Evolutionary conservation across 2,329 filamentous ascomycete genomes (phyloP), one percentile per base, ranked within the genome.

Genomic region (Phialophora macrospora): DNA sequence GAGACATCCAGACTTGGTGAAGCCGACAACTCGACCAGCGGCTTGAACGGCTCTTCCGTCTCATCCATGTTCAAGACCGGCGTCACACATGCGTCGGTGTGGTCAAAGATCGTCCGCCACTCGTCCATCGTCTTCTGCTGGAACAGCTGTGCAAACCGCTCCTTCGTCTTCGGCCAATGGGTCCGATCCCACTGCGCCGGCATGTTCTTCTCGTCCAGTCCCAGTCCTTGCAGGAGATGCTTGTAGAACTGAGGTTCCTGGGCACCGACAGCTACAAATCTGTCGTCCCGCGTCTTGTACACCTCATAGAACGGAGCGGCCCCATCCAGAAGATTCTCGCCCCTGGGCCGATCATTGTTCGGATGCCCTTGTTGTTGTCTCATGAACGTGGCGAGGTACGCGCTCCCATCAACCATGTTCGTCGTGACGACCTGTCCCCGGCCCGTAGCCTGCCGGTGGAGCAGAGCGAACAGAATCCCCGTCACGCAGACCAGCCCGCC

Each of bases 381-480:
- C 60, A 91, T 88, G 79, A 94, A 93, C 0, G 88, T 90, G 0
- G 89, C 88, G 28, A 98, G 80, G 77, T 94, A 93, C 28, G 88
- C 85, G 24, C 85, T 86, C 9, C 93, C 94, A 79, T 97, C 94
- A 14, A 97, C 93, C 93, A 98, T 97, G 77, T 96, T 97, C 11
- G 91, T 92, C 80, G 97, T 92, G 9, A 97, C 93, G 17, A 97
- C 88, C 79, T 97, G 93, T 0, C 94, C 94, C 1, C 78, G 80
- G 0, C 91, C 92, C 0, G 82, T 87, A 8, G 87, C 83, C 8
- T 34, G 52, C 32, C 68, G 57, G 26, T 65, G 60, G 4, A 95
- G 72, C 63, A 97, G 77, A 0, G 94, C 94, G 26, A 97, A 81
- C 61, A 97, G 76, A 6, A 97, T 87, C 0, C 93, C 94, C 65